Percentiles rank a stretch among this genome's conserved stretches.
These are phyloP conservation scores for Lolium perenne DNA, from an alignment of 176 grass and related monocot species.

Conservation along the genomic window DNA sequence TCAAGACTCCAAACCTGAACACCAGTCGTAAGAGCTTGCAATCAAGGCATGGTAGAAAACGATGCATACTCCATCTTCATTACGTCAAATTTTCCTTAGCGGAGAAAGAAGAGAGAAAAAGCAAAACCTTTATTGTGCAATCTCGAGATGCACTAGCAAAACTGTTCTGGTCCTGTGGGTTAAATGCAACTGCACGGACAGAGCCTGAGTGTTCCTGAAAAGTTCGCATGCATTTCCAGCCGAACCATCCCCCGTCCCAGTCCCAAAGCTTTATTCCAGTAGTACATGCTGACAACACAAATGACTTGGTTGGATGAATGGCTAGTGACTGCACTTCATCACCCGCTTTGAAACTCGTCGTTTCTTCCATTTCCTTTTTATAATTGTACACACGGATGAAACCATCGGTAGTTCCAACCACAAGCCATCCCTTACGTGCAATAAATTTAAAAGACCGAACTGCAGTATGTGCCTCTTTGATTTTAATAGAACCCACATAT, in stretches of 20 bases:
- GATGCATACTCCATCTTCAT: neutral
- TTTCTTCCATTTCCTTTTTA: neutral
- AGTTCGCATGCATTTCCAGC: neutral
- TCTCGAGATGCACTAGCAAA: neutral
- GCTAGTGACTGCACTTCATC: neutral
- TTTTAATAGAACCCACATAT: neutral
- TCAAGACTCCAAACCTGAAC: neutral
- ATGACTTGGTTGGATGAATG: neutral
- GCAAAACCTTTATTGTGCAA: neutral
- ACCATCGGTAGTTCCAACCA: neutral
- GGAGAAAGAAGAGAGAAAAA: neutral
- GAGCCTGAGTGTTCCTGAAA: neutral
- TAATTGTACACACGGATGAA: neutral
- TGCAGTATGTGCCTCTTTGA: neutral
- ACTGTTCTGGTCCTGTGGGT: neutral
- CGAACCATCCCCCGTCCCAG: neutral
- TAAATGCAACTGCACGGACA: neutral
- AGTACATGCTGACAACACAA: neutral
- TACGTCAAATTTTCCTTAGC: neutral
- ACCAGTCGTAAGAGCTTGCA: neutral
- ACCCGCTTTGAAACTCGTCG: neutral
- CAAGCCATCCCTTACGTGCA: neutral
- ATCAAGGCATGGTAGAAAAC: neutral
- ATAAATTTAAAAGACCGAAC: neutral
- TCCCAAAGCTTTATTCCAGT: neutral